Base-by-base conservation (phyloP, 2,329 filamentous ascomycete genomes). In the Neurospora sp. region DNA sequence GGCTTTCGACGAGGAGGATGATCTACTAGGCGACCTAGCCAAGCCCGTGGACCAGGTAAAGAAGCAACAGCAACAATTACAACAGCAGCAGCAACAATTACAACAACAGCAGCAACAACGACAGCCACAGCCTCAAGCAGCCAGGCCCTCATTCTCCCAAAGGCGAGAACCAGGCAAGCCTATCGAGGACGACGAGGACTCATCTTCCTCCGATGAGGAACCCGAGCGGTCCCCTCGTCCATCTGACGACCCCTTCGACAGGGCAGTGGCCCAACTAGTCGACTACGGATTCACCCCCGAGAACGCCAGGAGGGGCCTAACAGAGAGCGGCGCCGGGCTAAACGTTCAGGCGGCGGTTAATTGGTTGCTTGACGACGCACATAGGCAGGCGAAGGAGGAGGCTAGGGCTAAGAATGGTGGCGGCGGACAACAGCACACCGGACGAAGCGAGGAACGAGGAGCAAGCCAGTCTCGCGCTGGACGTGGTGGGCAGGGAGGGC, bases 201-300 rank as follows among this genome's bases (percentile, higher is more conserved):
- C 52, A 7, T 81, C 80, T 0, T 83, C 84, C 39, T 82, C 82
- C 28, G 82, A 82, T 74, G 81, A 82, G 36, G 80, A 84, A 62
- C 82, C 82, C 3, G 84, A 85, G 71, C 73, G 40, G 74, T 71
- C 72, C 69, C 79, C 74, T 79, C 23, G 52, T 2, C 83, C 71
- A 73, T 81, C 76, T 4, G 71, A 87, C 42, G 90, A 93, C 75
- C 88, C 87, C 1, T 89, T 91, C 70, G 93, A 97, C 76, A 88
- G 87, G 74, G 92, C 93, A 10, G 87, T 98, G 36, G 93, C 92
- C 10, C 93, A 98, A 78, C 82, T 99, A 36, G 89, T 97, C 3
- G 95, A 97, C 74, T 98, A 98, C 88, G 96, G 96, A 0, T 99
- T 99, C 75, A 89, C 93, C 0, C 86, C 89, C 0, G 92, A 97